phyloP scores from a whole-genome alignment of 208 protist genomes.

The Trichomonas vaginalis region DNA sequence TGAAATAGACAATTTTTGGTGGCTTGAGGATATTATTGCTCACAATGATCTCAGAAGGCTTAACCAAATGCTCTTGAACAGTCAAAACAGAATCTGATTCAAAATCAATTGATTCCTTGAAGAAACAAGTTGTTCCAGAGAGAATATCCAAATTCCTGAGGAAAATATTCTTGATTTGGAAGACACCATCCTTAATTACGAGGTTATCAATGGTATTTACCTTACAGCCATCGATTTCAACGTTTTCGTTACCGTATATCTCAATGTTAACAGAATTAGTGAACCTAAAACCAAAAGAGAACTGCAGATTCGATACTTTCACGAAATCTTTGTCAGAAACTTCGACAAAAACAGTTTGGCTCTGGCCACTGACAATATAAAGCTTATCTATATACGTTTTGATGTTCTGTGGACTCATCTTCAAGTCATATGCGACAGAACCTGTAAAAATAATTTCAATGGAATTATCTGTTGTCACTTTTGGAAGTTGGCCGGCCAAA shows the following conservation, averaged over 20 bases:
- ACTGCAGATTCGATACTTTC: neutral
- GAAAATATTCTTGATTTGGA: neutral
- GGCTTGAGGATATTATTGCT: neutral
- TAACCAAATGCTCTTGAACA: neutral
- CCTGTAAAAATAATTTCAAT: neutral
- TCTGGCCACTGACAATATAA: neutral
- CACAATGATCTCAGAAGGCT: neutral
- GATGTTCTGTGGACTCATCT: neutral
- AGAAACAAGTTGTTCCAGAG: neutral
- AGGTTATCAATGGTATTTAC: neutral
- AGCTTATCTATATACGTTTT: neutral
- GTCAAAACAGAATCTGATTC: neutral
- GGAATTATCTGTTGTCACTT: neutral
- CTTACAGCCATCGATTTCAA: neutral
- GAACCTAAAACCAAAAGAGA: neutral
- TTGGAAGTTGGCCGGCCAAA: neutral
- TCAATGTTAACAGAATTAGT: neutral
- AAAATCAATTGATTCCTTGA: neutral
- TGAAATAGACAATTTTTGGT: neutral
- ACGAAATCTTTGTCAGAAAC: neutral
- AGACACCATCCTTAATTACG: neutral
- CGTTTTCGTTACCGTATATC: neutral
- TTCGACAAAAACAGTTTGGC: neutral
- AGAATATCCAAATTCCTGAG: neutral
- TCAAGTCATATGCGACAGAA: neutral